A percentile compares a stretch with the other conserved stretches of the same genome.
Evolutionary conservation across 2,329 filamentous ascomycete genomes (phyloP).

Genomic region (Botrytis galanthina): DNA sequence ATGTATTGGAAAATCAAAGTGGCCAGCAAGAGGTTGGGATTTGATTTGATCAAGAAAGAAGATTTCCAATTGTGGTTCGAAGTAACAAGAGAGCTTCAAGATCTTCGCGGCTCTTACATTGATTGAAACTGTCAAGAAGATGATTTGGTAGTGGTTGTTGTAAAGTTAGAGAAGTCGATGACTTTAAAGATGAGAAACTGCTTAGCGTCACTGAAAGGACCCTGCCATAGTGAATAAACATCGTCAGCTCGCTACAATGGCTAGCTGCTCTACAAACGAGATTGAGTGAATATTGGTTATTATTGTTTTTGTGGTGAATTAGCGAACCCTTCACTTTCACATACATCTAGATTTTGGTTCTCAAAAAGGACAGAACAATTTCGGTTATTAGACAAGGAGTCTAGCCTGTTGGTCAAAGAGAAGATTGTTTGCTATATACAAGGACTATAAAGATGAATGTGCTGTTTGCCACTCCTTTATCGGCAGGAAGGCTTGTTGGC

Average conservation of each 20-base stretch:
- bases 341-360: background rate
- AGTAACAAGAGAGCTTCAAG: background rate
- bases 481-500: background rate
- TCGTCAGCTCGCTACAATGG: background rate
- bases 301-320: background rate
- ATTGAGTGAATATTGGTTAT: background rate
- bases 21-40: background rate
- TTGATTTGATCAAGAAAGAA: too few relatives aligned
- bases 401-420: background rate
- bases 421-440: background rate
- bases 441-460: background rate
- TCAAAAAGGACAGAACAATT: background rate
- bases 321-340: background rate
- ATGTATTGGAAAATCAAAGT: rapidly evolving
- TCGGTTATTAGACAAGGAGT: background rate
- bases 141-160: background rate
- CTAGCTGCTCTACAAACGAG: background rate
- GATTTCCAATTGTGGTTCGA: too few relatives aligned
- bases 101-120: background rate
- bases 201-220: rapidly evolving
- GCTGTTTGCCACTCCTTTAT: background rate
- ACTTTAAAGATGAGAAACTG: background rate
- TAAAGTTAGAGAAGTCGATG: background rate
- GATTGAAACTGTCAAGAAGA: background rate
- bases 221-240: background rate